Evolutionary conservation across 1,284 basidiomycete species (phyloP).

Genomic region (Apiotrichum porosum): DNA sequence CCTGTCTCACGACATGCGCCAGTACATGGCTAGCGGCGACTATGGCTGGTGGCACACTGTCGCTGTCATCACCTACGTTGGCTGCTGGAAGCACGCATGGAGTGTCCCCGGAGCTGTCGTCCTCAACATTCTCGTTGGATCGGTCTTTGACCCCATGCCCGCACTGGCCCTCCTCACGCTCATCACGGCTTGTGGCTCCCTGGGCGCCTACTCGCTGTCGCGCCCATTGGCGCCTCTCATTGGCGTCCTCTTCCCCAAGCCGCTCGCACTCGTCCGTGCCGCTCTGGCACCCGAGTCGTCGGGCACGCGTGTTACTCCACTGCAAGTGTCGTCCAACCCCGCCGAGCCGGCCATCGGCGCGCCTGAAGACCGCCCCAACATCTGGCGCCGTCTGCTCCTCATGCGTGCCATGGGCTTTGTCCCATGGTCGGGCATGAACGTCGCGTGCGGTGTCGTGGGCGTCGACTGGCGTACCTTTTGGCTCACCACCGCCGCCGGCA

Average conservation of each 20-base stretch:
- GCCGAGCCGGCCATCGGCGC: slow-evolving; percentile 25
- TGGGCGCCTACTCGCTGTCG: slow-evolving; percentile 69
- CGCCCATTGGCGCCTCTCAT: slow-evolving; percentile 79
- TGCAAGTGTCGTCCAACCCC: slow-evolving; percentile 33
- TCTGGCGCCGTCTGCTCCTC: slow-evolving; percentile 78
- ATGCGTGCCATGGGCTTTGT: slow-evolving; percentile 83
- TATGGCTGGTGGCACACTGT: slow-evolving; percentile 52
- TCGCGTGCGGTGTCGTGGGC: slow-evolving; percentile 83
- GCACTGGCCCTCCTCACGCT: slow-evolving; percentile 72
- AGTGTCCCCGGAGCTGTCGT: slow-evolving; percentile 85
- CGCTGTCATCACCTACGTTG: slow-evolving; percentile 74
- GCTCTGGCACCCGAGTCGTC: slow-evolving; percentile 38
- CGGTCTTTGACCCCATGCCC: slow-evolving; percentile 70
- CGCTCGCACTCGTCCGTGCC: slow-evolving; percentile 61
- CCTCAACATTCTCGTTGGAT: slow-evolving; percentile 86
- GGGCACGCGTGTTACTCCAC: slow-evolving; percentile 38
- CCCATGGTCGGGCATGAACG: slow-evolving; percentile 90
- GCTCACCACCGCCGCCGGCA: slow-evolving; percentile 73
- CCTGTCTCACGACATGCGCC: slow-evolving; percentile 44
- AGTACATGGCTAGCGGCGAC: slow-evolving; percentile 44
- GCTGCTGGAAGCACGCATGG: slow-evolving; percentile 92
- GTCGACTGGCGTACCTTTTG: slow-evolving; percentile 77
- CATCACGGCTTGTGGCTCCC: slow-evolving; percentile 78
- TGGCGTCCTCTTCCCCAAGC: slow-evolving; percentile 70
- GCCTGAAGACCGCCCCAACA: slow-evolving; percentile 43